These are phyloP conservation scores for Aureobasidium pullulans DNA, from an alignment of 2,329 filamentous ascomycete genomes.

Conservation along the genomic window DNA sequence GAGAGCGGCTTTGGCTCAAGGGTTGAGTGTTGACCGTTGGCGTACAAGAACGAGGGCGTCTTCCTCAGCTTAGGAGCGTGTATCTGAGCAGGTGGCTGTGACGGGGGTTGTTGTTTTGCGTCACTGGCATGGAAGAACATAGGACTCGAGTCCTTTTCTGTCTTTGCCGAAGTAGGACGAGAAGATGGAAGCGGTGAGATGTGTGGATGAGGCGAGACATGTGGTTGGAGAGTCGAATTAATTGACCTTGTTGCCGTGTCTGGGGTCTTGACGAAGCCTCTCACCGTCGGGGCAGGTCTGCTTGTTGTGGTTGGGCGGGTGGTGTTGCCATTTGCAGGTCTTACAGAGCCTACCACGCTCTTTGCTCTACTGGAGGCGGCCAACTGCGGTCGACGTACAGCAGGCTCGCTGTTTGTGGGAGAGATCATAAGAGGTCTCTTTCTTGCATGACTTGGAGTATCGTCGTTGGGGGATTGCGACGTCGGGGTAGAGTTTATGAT, in stretches of 20 bases:
- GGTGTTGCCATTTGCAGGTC: not conserved
- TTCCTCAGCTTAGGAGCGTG: slow-evolving; percentile 35
- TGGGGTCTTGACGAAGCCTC: slow-evolving; percentile 7
- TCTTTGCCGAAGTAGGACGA: not conserved
- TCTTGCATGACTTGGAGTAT: slow-evolving; percentile 42
- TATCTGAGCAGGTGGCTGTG: slow-evolving; percentile 23
- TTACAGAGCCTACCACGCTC: slow-evolving; percentile 24
- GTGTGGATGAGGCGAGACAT: not conserved
- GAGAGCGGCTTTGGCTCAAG: slow-evolving; percentile 29
- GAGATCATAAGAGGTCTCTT: slow-evolving; percentile 27
- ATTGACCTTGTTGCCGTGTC: not conserved
- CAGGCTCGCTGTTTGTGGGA: slow-evolving; percentile 19
- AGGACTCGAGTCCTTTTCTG: not conserved
- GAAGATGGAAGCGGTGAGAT: not conserved
- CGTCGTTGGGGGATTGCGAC: slow-evolving; percentile 40
- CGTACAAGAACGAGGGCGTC: slow-evolving; percentile 43
- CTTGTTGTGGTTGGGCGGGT: not conserved
- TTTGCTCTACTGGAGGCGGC: slow-evolving; percentile 25
- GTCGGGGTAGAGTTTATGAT: slow-evolving; percentile 41
- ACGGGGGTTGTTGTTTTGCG: slow-evolving; percentile 40
- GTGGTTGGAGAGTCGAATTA: not conserved
- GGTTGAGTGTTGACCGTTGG: slow-evolving; percentile 35
- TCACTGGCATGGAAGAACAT: slow-evolving; percentile 88
- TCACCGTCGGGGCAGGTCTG: not conserved
- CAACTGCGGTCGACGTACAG: not conserved